These are phyloP conservation scores for Citrus inodora DNA, from an alignment of 345 rosid species.

Conservation along the genomic window DNA sequence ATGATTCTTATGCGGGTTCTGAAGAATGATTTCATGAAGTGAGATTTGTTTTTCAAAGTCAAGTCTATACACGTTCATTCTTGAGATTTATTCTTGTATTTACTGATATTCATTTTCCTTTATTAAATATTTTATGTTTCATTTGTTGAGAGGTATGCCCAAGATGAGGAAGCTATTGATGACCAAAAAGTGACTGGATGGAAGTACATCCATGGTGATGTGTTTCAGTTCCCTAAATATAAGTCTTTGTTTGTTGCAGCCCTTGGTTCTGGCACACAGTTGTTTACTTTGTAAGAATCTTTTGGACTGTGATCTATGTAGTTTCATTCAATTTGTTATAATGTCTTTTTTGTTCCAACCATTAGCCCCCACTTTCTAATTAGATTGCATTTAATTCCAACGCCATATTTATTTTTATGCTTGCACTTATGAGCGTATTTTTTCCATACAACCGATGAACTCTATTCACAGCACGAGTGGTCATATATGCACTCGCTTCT, in stretches of 20 bases:
- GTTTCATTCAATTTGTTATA: background rate
- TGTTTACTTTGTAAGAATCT: slow-evolving; percentile 44
- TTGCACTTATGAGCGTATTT: slow-evolving; percentile 53
- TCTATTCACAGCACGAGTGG: slow-evolving; percentile 48
- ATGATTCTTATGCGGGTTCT: slow-evolving; percentile 56
- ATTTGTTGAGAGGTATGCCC: slow-evolving; percentile 36
- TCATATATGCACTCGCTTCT: slow-evolving; percentile 54
- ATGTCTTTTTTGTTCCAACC: background rate
- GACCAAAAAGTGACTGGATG: slow-evolving; percentile 59
- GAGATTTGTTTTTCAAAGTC: slow-evolving; percentile 12
- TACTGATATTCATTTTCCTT: background rate
- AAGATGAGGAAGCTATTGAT: slow-evolving; percentile 52
- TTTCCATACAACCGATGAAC: slow-evolving; percentile 56
- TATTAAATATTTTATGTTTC: background rate
- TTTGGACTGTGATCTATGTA: background rate
- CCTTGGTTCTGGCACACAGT: slow-evolving; percentile 50
- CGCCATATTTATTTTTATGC: slow-evolving; percentile 38
- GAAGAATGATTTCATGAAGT: slow-evolving; percentile 54
- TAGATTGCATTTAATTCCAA: slow-evolving; percentile 17
- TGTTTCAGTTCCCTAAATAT: slow-evolving; percentile 44
- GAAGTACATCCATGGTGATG: slow-evolving; percentile 59
- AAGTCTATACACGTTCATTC: background rate
- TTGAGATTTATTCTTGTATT: background rate
- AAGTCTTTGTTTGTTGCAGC: slow-evolving; percentile 54
- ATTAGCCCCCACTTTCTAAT: background rate